These are phyloP conservation scores for Candida sp. DNA, from an alignment of 1,139 yeast genomes.

Conservation along the genomic window DNA sequence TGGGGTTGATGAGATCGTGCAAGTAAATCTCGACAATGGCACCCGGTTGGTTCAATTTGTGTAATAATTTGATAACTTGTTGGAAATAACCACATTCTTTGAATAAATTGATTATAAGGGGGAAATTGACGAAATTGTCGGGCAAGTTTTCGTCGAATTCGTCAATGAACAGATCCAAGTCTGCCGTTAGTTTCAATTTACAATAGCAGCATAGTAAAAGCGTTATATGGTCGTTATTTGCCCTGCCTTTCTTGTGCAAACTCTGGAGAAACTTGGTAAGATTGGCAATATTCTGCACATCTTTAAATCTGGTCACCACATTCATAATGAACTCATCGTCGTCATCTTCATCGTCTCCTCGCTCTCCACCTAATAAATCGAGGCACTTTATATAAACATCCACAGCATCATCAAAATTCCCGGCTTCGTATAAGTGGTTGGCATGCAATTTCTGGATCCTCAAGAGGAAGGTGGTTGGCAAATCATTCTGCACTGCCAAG, in stretches of 20 bases:
- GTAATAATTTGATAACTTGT: constrained; percentile 71
- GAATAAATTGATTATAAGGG: constrained; percentile 67
- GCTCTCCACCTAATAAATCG: constrained; percentile 9
- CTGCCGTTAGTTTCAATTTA: constrained; percentile 62
- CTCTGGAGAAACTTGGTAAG: constrained; percentile 62
- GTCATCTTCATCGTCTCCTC: constrained; percentile 23
- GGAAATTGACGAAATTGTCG: constrained; percentile 74
- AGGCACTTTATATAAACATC: constrained; percentile 55
- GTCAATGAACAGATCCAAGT: constrained; percentile 57
- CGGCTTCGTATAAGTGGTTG: constrained; percentile 64
- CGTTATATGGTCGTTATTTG: constrained; percentile 80
- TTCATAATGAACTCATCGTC: constrained; percentile 61
- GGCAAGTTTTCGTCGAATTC: constrained; percentile 31
- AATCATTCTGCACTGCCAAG: constrained; percentile 51
- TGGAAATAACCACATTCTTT: constrained; percentile 71
- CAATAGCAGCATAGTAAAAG: constrained; percentile 79
- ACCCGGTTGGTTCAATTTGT: constrained; percentile 69
- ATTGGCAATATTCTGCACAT: constrained; percentile 70
- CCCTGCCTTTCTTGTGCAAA: constrained; percentile 48
- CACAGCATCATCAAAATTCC: constrained; percentile 66
- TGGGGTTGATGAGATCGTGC: constrained; percentile 52
- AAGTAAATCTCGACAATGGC: constrained; percentile 76
- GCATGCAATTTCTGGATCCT: constrained; percentile 67
- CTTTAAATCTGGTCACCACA: constrained; percentile 78
- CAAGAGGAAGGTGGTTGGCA: constrained; percentile 38